phyloP scores from a whole-genome alignment of 768 basidiomycete genomes.

The Exsudoporus frostii region DNA sequence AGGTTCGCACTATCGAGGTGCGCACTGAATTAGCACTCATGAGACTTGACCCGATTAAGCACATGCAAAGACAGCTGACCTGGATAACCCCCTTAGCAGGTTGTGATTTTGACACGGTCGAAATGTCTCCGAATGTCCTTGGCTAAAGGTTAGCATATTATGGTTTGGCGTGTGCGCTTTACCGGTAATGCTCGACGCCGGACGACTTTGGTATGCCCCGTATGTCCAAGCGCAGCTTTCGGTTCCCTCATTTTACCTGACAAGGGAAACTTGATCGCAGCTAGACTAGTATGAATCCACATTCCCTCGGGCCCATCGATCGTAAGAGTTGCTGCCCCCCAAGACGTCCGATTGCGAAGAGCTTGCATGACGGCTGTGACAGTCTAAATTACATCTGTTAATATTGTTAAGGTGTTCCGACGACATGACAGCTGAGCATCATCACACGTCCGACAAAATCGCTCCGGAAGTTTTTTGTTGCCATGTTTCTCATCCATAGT shows the following conservation, averaged over 20 bases:
- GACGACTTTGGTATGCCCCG: background rate
- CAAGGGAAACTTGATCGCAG: background rate
- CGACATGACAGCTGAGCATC: conserved; percentile 5
- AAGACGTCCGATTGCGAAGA: background rate
- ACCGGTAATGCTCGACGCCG: background rate
- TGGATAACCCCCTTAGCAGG: conserved; percentile 22
- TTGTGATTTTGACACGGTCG: conserved; percentile 7
- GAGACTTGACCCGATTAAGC: conserved; percentile 18
- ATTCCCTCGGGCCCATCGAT: background rate
- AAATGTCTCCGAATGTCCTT: background rate
- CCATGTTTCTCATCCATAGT: background rate
- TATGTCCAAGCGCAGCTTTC: background rate
- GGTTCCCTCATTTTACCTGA: background rate
- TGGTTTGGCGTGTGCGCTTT: background rate
- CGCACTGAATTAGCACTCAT: conserved; percentile 9
- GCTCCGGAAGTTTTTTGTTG: background rate
- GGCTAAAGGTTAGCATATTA: conserved; percentile 14
- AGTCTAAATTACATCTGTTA: conserved; percentile 7
- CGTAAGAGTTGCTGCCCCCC: background rate
- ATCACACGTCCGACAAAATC: background rate
- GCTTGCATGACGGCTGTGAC: background rate
- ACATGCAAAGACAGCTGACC: conserved; percentile 24
- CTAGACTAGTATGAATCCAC: background rate
- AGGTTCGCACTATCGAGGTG: conserved; percentile 14
- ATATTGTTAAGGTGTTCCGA: background rate